phyloP scores from a whole-genome alignment of 352 stramenopile species.

The Globisporangium cederbergense region DNA sequence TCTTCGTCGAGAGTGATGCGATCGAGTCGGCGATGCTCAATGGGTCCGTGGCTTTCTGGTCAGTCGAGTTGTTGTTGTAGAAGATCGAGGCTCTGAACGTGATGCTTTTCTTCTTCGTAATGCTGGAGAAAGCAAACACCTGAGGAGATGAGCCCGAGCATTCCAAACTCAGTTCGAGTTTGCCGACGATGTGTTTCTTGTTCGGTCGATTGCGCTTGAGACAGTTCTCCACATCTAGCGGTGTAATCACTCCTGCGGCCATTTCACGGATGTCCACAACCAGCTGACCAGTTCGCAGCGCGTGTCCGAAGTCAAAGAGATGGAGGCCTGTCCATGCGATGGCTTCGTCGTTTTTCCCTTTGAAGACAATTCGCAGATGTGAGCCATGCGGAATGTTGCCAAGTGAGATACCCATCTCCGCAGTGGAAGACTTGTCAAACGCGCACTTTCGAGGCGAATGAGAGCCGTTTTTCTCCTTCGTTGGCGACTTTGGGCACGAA shows the following conservation, averaged over 20 bases:
- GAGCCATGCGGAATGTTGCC: slow-evolving; percentile 75
- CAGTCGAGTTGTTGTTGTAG: slow-evolving; percentile 24
- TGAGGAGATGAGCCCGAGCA: slow-evolving; percentile 33
- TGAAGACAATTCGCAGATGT: slow-evolving; percentile 60
- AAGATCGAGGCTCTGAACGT: slow-evolving; percentile 75
- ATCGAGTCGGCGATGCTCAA: slow-evolving; percentile 15
- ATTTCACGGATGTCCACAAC: slow-evolving; percentile 29
- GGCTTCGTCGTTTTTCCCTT: slow-evolving; percentile 31
- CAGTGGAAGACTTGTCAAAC: slow-evolving; percentile 6
- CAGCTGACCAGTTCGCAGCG: slow-evolving; percentile 44
- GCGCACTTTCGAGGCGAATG: slow-evolving; percentile 10
- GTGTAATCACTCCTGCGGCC: slow-evolving; percentile 37
- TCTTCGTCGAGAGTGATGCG: slow-evolving; percentile 30
- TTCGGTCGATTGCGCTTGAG: slow-evolving; percentile 27
- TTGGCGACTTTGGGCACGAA: slow-evolving; percentile 12
- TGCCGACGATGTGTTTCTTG: slow-evolving; percentile 36
- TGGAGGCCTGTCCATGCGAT: slow-evolving; percentile 69
- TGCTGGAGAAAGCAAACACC: slow-evolving; percentile 64
- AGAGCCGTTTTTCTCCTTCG: slow-evolving; percentile 20
- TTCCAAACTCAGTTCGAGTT: slow-evolving; percentile 44
- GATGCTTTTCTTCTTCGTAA: slow-evolving; percentile 44
- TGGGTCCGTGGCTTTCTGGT: slow-evolving; percentile 3
- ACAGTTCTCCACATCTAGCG: slow-evolving; percentile 77
- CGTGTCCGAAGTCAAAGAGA: slow-evolving; percentile 82
- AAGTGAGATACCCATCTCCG: slow-evolving; percentile 31